phyloP scores from a whole-genome alignment of 148 eudicot genomes.

The Beta vulgaris region DNA sequence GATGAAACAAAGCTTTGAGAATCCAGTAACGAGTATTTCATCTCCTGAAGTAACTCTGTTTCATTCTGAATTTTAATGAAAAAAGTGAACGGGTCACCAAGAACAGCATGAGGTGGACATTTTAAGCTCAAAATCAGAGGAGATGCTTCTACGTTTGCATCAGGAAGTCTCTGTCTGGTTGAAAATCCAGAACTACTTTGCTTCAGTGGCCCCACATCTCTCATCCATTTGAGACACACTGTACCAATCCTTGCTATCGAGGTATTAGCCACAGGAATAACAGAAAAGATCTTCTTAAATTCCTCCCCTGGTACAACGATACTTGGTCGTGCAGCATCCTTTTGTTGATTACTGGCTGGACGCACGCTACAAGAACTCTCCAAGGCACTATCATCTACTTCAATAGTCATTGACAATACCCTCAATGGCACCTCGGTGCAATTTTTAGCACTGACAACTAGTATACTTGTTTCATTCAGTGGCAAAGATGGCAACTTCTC shows the following conservation, averaged over 20 bases:
- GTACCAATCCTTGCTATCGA: slow-evolving; percentile 61
- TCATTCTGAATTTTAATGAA: slow-evolving; percentile 65
- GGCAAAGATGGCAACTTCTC: slow-evolving; percentile 61
- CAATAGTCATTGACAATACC: slow-evolving; percentile 66
- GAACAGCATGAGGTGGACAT: slow-evolving; percentile 88
- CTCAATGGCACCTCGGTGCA: slow-evolving; percentile 79
- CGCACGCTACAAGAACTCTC: slow-evolving; percentile 40
- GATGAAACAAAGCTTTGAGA: slow-evolving; percentile 80
- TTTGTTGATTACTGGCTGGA: slow-evolving; percentile 39
- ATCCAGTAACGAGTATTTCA: slow-evolving; percentile 78
- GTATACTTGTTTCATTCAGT: slow-evolving; percentile 66
- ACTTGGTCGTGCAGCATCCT: slow-evolving; percentile 28
- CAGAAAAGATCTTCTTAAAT: slow-evolving; percentile 69
- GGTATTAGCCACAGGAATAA: slow-evolving; percentile 49
- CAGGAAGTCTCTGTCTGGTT: slow-evolving; percentile 72
- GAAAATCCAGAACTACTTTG: slow-evolving; percentile 42
- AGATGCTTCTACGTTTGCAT: slow-evolving; percentile 63
- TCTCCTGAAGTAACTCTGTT: slow-evolving; percentile 80
- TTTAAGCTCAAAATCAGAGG: slow-evolving; percentile 71
- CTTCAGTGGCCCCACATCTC: slow-evolving; percentile 39
- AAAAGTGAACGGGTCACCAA: slow-evolving; percentile 77
- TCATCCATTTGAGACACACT: slow-evolving; percentile 66
- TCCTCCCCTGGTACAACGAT: slow-evolving; percentile 78
- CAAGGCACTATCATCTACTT: slow-evolving; percentile 48
- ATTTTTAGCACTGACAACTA: slow-evolving; percentile 68